Base-by-base conservation (phyloP, 768 basidiomycete species). In the Cantharellus cinnabarinus region DNA sequence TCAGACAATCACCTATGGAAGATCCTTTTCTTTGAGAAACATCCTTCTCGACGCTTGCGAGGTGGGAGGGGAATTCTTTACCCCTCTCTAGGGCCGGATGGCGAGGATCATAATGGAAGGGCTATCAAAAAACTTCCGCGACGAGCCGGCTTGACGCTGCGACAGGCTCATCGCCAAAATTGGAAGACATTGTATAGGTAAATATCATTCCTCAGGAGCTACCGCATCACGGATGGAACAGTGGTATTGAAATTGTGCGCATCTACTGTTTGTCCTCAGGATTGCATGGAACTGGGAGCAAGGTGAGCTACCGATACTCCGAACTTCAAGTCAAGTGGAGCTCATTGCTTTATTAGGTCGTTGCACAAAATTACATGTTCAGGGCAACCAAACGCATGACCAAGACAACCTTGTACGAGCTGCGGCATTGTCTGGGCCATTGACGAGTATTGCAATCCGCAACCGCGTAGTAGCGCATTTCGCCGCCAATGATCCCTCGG, bases 101-200 rank as follows among this genome's bases (percentile, higher is more conserved):
- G 10, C 38, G 56, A 7, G 56, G 37, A 35, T 41, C 39, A 14
- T 14, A 7, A 10, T 37, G 10, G 38, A 37, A 37, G 56, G 14
- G 14, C 39, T 14, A 57, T 57, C 5, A 57, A 41, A 42, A 14
- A 37, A 14, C 56, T 42, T 14, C 56, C 35, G 7, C 56, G 42
- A 5, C 56, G 38, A 57, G 56, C 38, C 7, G 56, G 15, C 7
- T 10, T 10, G 20, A 29, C 20, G 20, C 20, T 29, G 20, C 20
- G 20, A 14, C 40, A 57, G 5, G 56, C 34, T 5, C 56, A 57
- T 10, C 34, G 14, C 14, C 7, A 42, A 41, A 41, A 57, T 41
- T 57, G 40, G 37, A 62, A 62, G 38, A 57, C 53, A 56, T 56
- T 62, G 61, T 62, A 62, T 54, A 62, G 62, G 62, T 62, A 56